These are phyloP conservation scores for Laguncularia racemosa DNA, from an alignment of 345 rosid species.

Conservation along the genomic window DNA sequence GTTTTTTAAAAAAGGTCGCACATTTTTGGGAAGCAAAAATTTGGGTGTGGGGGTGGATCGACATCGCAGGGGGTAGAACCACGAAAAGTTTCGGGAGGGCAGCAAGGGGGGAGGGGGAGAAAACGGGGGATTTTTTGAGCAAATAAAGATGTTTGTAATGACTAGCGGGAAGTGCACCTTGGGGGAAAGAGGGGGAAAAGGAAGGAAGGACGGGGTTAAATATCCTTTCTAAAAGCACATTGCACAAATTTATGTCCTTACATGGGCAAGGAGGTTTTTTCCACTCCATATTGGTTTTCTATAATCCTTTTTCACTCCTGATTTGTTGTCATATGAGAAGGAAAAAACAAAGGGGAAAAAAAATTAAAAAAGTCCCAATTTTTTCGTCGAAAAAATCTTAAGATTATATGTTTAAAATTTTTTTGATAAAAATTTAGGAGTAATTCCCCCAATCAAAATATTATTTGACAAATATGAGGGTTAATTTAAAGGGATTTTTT, in stretches of 20 bases:
- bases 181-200: slow-evolving; percentile 26
- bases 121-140: slow-evolving; percentile 52
- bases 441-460: too few species aligned
- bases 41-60: not conserved
- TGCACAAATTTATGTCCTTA: slow-evolving; percentile 47
- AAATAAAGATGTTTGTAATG: slow-evolving; percentile 46
- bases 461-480: too few species aligned
- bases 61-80: not conserved
- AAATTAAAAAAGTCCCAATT: too few species aligned
- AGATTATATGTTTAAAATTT: too few species aligned
- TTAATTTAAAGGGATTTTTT: too few species aligned
- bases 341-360: too few species aligned
- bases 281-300: slow-evolving; percentile 52
- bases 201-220: slow-evolving; percentile 43
- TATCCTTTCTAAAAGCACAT: slow-evolving; percentile 44
- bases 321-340: too few species aligned
- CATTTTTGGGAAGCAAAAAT: not conserved
- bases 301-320: not conserved
- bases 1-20: slow-evolving; percentile 29
- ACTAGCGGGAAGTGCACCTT: slow-evolving; percentile 48
- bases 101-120: slow-evolving; percentile 14
- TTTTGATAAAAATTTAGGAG: too few species aligned
- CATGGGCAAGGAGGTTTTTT: slow-evolving; percentile 67
- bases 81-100: not conserved
- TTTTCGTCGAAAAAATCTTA: too few species aligned